Conservation (phyloP, 1,284 basidiomycete species). For the Trametes sp. region DNA sequence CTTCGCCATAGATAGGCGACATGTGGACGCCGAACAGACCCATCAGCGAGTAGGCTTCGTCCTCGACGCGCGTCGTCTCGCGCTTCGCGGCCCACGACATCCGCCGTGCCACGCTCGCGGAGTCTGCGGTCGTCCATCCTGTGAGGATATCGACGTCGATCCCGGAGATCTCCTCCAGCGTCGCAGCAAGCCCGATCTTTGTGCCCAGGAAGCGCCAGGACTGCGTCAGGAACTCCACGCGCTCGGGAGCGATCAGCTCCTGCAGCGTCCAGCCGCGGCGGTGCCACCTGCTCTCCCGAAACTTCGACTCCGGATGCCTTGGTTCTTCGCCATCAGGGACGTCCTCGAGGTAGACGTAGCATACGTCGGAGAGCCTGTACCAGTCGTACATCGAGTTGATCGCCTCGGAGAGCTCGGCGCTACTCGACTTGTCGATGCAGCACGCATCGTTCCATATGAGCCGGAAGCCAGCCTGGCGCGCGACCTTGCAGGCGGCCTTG, state of each 20-base stretch:
- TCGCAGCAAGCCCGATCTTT: not conserved
- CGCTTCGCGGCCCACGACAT: conserved; percentile 21
- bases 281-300: not conserved
- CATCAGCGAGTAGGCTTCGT: conserved; percentile 16
- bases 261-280: conserved; percentile 11
- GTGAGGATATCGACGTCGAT: conserved; percentile 4
- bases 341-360: conserved; percentile 6
- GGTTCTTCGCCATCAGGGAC: not conserved
- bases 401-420: conserved; percentile 1
- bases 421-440: conserved; percentile 1
- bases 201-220: conserved; percentile 13
- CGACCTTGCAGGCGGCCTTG: not conserved
- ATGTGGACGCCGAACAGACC: conserved; percentile 15
- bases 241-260: conserved; percentile 11
- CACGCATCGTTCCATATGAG: conserved; percentile 1
- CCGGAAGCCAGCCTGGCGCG: not conserved
- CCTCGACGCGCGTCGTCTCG: conserved; percentile 12
- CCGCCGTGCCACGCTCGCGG: conserved; percentile 9
- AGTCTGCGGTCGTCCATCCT: not conserved
- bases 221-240: conserved; percentile 12
- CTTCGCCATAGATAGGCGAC: conserved; percentile 14
- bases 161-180: conserved; percentile 6
- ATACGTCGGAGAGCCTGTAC: not conserved
- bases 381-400: conserved; percentile 1
- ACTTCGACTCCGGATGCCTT: not conserved